Evolutionary conservation across 2,329 filamentous ascomycete species (phyloP).

Genomic region (Epichloe sp.): DNA sequence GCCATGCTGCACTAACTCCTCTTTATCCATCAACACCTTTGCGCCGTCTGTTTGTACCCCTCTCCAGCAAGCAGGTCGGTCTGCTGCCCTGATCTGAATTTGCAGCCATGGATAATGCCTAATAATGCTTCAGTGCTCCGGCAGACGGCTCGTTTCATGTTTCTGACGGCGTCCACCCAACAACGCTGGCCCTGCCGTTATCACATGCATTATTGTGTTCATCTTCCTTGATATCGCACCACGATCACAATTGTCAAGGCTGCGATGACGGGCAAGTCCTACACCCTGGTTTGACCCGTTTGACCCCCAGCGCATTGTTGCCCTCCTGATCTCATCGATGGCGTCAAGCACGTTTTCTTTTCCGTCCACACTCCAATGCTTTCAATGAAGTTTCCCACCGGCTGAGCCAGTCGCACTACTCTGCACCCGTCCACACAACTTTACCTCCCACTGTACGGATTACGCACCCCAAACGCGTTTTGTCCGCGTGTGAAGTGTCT

Average conservation of each 20-base stretch:
- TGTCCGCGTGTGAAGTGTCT: neutral
- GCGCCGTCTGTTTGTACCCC: neutral
- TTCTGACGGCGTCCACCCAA: neutral
- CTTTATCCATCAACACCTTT: neutral
- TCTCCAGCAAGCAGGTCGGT: no score
- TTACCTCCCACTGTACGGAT: neutral
- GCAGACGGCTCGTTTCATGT: neutral
- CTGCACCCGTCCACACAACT: neutral
- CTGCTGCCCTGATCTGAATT: no score
- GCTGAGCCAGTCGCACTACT: neutral
- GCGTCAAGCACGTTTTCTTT: neutral
- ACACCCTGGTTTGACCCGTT: neutral
- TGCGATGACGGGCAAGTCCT: neutral
- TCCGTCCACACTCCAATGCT: neutral
- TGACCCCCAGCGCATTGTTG: neutral
- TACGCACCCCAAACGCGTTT: neutral
- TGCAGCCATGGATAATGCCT: neutral
- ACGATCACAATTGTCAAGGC: neutral
- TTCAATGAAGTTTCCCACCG: neutral
- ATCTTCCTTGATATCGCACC: neutral
- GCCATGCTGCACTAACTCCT: neutral
- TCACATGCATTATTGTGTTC: neutral
- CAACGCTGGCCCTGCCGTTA: neutral
- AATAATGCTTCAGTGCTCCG: no score
- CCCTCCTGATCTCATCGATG: neutral